Percentiles rank a stretch among this genome's conserved stretches.
Evolutionary conservation across 1,284 basidiomycete species (phyloP).

Genomic region (Mycena citricolor): DNA sequence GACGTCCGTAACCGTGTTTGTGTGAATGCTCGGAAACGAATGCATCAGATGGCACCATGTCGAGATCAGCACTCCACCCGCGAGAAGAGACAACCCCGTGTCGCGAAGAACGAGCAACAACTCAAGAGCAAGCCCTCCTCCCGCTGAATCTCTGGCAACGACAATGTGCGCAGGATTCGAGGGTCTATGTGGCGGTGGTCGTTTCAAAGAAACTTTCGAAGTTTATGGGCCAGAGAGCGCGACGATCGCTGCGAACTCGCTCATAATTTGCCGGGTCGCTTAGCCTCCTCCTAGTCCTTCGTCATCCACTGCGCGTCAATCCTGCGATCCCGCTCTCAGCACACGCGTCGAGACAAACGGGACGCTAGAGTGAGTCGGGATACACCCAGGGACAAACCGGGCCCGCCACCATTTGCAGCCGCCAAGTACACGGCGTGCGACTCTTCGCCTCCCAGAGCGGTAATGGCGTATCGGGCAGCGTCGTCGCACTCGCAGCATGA

Average conservation of each 20-base stretch:
- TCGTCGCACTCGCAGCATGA: constrained; percentile 75
- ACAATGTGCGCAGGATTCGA: constrained; percentile 85
- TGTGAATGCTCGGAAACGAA: constrained; percentile 86
- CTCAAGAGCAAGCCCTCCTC: constrained; percentile 85
- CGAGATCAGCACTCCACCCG: constrained; percentile 82
- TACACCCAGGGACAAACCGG: constrained; percentile 74
- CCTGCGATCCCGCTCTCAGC: no score
- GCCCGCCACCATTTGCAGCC: constrained; percentile 98
- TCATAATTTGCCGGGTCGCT: constrained; percentile 51
- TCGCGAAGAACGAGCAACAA: constrained; percentile 93
- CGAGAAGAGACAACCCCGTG: constrained; percentile 76
- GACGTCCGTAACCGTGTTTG: constrained; percentile 83
- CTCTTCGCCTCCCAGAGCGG: constrained; percentile 84
- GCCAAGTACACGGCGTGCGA: constrained; percentile 75
- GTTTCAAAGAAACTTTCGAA: constrained; percentile 51
- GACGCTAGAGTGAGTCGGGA: no score
- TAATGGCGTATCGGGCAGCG: constrained; percentile 76
- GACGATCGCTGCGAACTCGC: no score
- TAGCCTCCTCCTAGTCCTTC: constrained; percentile 68
- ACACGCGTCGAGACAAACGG: no score
- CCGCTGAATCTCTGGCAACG: constrained; percentile 91
- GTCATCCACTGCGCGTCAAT: constrained; percentile 93
- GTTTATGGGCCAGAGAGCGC: no score
- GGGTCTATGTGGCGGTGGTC: constrained; percentile 76
- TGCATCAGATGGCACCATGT: constrained; percentile 96